Conservation (phyloP, 2,329 filamentous ascomycete species). For the Hypoxylon sp. region DNA sequence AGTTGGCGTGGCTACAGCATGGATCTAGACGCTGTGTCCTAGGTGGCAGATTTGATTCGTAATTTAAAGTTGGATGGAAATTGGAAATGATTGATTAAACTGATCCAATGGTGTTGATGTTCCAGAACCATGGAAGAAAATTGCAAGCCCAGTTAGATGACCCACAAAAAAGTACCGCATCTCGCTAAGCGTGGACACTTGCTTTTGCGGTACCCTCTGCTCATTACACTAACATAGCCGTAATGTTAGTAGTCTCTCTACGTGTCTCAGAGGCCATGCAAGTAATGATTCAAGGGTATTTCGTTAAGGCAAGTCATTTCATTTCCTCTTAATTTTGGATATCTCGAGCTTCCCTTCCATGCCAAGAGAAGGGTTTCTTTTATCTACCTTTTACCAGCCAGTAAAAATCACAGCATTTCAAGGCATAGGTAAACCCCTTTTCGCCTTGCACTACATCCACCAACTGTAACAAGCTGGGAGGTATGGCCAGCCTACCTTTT, state of each 20-base stretch:
- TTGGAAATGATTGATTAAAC: neutral
- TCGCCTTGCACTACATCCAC: neutral
- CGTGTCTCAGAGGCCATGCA: neutral
- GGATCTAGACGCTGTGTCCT: neutral
- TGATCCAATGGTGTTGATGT: constrained; percentile 1
- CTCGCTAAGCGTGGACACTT: constrained; percentile 13
- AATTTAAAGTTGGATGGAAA: constrained; percentile 24
- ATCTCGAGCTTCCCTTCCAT: constrained; percentile 7
- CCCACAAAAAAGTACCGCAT: constrained; percentile 36
- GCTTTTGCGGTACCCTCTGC: constrained; percentile 20
- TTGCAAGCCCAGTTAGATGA: constrained; percentile 34
- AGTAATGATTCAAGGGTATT: neutral
- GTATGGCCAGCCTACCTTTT: constrained; percentile 5
- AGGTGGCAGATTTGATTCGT: neutral
- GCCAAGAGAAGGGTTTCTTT: neutral
- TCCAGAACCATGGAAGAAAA: constrained; percentile 17
- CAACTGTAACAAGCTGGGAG: neutral
- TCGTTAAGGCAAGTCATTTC: neutral
- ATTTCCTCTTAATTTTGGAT: constrained; percentile 12
- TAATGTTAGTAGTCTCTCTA: neutral
- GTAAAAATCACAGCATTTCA: neutral
- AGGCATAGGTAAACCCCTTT: constrained; percentile 15
- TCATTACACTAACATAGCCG: constrained; percentile 21
- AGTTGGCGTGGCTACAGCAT: neutral
- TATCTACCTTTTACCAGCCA: constrained; percentile 14